Evolutionary conservation across 768 basidiomycete genomes (phyloP), one percentile per base, ranked within the genome.

Genomic region (Porphyrellus cyaneotinctus): DNA sequence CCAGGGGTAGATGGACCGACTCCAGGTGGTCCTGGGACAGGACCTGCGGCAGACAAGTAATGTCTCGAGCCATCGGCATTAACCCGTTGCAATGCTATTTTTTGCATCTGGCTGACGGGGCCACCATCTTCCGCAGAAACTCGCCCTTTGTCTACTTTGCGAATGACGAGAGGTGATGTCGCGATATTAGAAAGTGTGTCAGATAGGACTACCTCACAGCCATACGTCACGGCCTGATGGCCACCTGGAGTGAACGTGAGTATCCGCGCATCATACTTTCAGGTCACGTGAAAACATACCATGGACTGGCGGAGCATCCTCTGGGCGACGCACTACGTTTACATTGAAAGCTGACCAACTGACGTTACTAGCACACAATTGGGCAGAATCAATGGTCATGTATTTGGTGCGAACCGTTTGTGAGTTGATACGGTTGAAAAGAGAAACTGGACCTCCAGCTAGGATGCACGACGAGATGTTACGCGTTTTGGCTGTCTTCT

Each of bases 361-460:
- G 58, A 89, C 76, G 66, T 92, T 93, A 70, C 88, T 91, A n/a
- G 92, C 90, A 72, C 87, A 88, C 52, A 92, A 74, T 64, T 85
- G 83, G 47, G 80, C 83, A 60, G 84, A 82, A 60, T 95, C 91
- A 67, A 95, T 86, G 49, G 89, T 91, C 90, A 97, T 93, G 71
- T 95, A 97, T 75, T 95, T 95, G 52, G 94, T 97, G 65, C 94
- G 87, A 54, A 95, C 93, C 35, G 94, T 93, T 73, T 97, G 94
- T 14, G 90, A 91, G 72, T 95, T 94, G 78, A 97, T 92, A 64
- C 94, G 87, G 69, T 94, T 93, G 79, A 94, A 95, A 43, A 97
- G 80, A 48, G 91, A 91, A 46, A 97, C 90, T 32, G 91, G 88
- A 20, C 91, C 88, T 43, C 89, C 88, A 26, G 87, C 87, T 49